A percentile compares a stretch with the other conserved stretches of the same genome.
phyloP scores from a whole-genome alignment of 768 basidiomycete species.

The Mycena belliarum region DNA sequence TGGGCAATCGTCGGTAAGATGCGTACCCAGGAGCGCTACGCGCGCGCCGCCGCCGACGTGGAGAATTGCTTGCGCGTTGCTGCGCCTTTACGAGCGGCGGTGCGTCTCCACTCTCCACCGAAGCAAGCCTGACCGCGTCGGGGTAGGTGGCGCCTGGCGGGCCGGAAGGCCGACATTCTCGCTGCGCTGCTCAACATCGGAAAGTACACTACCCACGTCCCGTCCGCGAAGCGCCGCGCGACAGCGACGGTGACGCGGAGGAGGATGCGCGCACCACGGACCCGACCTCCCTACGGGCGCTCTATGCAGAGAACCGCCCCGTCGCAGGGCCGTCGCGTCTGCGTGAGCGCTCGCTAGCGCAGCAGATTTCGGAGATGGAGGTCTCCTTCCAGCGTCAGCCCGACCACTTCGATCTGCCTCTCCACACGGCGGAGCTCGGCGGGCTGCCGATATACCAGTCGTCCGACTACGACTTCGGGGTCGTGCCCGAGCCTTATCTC shows the following conservation, averaged over 20 bases:
- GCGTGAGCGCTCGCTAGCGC: background rate
- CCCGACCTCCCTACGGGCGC: background rate
- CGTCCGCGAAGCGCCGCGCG: slow-evolving; percentile 2
- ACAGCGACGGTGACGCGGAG: too few species aligned
- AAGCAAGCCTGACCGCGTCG: too few species aligned
- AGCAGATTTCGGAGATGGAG: background rate
- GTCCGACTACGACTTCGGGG: background rate
- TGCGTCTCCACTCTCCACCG: too few species aligned
- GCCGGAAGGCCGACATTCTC: slow-evolving; percentile 9
- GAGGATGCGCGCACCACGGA: too few species aligned
- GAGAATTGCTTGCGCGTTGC: slow-evolving; percentile 35
- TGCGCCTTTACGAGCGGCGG: background rate
- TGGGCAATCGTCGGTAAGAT: background rate
- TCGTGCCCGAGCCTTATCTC: too few species aligned
- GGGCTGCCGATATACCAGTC: background rate
- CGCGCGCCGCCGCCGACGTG: slow-evolving; percentile 38
- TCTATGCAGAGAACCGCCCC: background rate
- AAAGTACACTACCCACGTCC: background rate
- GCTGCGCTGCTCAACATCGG: slow-evolving; percentile 11
- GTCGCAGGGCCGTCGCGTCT: background rate
- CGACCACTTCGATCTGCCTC: slow-evolving; percentile 6
- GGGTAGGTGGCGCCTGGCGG: slow-evolving; percentile 10
- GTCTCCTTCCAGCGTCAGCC: background rate
- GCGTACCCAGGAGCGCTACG: slow-evolving; percentile 25
- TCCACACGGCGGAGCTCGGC: slow-evolving; percentile 13